Percentiles rank a stretch among this genome's conserved stretches.
Conservation (phyloP, 495 filamentous ascomycete species). For the Xylaria telfairii region DNA sequence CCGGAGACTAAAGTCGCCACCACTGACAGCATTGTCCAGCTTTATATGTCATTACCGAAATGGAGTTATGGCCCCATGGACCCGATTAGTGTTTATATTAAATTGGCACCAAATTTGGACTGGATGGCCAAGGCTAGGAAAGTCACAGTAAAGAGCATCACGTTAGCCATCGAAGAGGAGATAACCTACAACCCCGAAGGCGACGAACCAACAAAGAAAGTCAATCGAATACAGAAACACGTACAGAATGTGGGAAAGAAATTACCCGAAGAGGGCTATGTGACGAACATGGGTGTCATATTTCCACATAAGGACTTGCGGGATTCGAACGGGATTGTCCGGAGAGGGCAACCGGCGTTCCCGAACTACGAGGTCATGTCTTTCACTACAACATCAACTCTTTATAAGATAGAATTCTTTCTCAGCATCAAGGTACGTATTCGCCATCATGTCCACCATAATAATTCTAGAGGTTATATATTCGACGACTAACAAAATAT, state of each 20-base stretch:
- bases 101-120: constrained; percentile 87
- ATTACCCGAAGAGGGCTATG: constrained; percentile 84
- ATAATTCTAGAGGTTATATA: not conserved
- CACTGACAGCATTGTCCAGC: constrained; percentile 87
- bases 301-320: constrained; percentile 91
- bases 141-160: constrained; percentile 93
- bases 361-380: constrained; percentile 86
- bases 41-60: constrained; percentile 87
- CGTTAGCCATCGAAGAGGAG: constrained; percentile 93
- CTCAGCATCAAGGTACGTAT: constrained; percentile 83
- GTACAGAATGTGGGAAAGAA: constrained; percentile 81
- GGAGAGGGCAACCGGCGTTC: constrained; percentile 83
- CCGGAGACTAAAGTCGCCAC: constrained; percentile 85
- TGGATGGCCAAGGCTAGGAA: constrained; percentile 88
- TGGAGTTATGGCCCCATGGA: constrained; percentile 98
- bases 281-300: constrained; percentile 87
- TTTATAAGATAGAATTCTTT: constrained; percentile 99
- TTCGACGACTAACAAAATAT: constrained; percentile 31
- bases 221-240: constrained; percentile 84
- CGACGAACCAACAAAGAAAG: constrained; percentile 91
- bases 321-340: constrained; percentile 87
- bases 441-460: not conserved
- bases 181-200: constrained; percentile 97
- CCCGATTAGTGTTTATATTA: constrained; percentile 94
- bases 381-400: constrained; percentile 90